A percentile compares a stretch with the other conserved stretches of the same genome.
These are phyloP conservation scores for Schizosaccharomyces japonicus DNA, from an alignment of 805 yeast species.

Conservation along the genomic window DNA sequence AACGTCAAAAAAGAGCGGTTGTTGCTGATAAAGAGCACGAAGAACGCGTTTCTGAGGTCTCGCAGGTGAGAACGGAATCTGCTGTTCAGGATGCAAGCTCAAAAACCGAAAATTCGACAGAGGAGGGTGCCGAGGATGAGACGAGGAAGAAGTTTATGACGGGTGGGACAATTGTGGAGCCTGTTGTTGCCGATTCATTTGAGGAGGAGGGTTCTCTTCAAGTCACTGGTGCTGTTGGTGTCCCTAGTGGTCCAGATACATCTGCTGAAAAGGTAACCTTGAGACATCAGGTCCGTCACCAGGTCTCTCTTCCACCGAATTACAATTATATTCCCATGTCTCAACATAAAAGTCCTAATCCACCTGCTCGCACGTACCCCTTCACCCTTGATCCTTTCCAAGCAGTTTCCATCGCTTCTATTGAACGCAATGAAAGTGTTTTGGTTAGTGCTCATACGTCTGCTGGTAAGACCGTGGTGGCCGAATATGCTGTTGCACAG, in stretches of 20 bases:
- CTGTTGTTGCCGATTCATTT: slow-evolving; percentile 65
- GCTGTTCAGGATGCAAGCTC: neutral
- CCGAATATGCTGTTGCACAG: slow-evolving; percentile 91
- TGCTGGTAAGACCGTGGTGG: slow-evolving; percentile 93
- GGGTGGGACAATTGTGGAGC: slow-evolving; percentile 4
- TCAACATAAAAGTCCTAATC: slow-evolving; percentile 50
- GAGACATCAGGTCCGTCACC: slow-evolving; percentile 88
- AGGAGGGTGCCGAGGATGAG: slow-evolving; percentile 7
- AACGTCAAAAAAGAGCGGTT: neutral
- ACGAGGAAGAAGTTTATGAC: neutral
- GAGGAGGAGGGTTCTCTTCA: slow-evolving; percentile 79
- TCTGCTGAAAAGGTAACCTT: slow-evolving; percentile 37
- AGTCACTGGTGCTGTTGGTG: slow-evolving; percentile 59
- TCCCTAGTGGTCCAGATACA: slow-evolving; percentile 22
- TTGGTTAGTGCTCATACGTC: slow-evolving; percentile 93
- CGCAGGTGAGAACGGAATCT: neutral
- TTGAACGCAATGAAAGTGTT: slow-evolving; percentile 82
- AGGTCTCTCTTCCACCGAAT: slow-evolving; percentile 85
- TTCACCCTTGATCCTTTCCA: slow-evolving; percentile 91
- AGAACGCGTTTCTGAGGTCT: neutral
- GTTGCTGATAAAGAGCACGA: neutral
- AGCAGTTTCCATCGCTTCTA: slow-evolving; percentile 86
- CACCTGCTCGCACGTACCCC: slow-evolving; percentile 73
- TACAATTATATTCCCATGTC: slow-evolving; percentile 73
- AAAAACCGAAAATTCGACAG: neutral